Conservation (phyloP, 73 alveolate species). For the Halteria grandinella region DNA sequence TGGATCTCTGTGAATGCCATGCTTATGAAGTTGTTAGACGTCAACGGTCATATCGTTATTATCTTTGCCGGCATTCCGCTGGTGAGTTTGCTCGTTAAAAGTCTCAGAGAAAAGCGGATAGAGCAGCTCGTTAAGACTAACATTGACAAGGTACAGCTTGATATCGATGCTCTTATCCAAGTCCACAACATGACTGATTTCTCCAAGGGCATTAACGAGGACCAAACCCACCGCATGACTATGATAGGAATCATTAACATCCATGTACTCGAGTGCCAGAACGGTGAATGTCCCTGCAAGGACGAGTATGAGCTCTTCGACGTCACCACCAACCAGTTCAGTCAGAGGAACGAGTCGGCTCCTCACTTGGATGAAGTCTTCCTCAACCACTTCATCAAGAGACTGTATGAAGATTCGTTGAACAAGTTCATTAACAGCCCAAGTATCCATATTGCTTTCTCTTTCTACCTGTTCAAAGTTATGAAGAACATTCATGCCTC, state of each 20-base stretch:
- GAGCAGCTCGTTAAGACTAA: slow-evolving; percentile 27
- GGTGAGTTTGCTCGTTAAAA: slow-evolving; percentile 18
- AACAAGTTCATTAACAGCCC: slow-evolving; percentile 47
- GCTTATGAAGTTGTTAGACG: slow-evolving; percentile 36
- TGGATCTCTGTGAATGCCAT: slow-evolving; percentile 55
- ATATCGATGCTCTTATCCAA: slow-evolving; percentile 40
- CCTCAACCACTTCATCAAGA: slow-evolving; percentile 46
- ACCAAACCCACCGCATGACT: slow-evolving; percentile 11
- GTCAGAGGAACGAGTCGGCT: slow-evolving; percentile 18
- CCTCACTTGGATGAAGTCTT: slow-evolving; percentile 53
- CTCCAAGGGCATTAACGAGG: slow-evolving; percentile 42
- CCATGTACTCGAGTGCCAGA: slow-evolving; percentile 58
- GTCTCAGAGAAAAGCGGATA: slow-evolving; percentile 37
- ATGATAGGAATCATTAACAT: slow-evolving; percentile 54
- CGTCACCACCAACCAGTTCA: slow-evolving; percentile 3
- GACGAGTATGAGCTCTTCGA: slow-evolving; percentile 55
- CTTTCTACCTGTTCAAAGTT: slow-evolving; percentile 44
- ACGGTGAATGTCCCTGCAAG: slow-evolving; percentile 61
- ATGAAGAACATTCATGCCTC: slow-evolving; percentile 59
- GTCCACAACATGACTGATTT: slow-evolving; percentile 30
- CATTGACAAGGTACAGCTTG: slow-evolving; percentile 42
- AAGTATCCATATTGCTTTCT: slow-evolving; percentile 49
- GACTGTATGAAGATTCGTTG: slow-evolving; percentile 58
- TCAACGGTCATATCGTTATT: slow-evolving; percentile 48
- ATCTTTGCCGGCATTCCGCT: slow-evolving; percentile 53